Conservation (phyloP, 2,329 filamentous ascomycete species). For the Colletotrichum orchidophilum region DNA sequence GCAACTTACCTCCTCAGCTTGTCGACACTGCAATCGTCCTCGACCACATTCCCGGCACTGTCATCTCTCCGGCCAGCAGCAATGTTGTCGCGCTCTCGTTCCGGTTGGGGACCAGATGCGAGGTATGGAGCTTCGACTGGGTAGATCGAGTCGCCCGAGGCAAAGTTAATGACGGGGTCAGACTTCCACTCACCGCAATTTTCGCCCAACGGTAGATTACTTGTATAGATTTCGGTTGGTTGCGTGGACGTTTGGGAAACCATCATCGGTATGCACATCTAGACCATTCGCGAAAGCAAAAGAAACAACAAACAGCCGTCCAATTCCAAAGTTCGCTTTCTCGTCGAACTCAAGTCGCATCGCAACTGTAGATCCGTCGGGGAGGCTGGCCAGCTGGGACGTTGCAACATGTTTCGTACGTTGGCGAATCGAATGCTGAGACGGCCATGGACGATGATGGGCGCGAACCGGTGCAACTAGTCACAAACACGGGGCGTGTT, state of each 20-base stretch:
- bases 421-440: constrained; percentile 13
- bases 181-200: constrained; percentile 16
- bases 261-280: constrained; percentile 15
- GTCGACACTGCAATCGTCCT: constrained; percentile 4
- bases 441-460: constrained; percentile 3
- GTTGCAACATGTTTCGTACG: constrained; percentile 5
- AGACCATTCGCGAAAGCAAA: neutral
- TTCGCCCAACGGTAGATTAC: constrained; percentile 19
- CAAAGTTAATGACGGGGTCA: neutral
- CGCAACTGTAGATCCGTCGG: constrained; percentile 4
- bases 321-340: constrained; percentile 7
- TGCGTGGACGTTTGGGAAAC: constrained; percentile 24
- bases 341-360: constrained; percentile 7
- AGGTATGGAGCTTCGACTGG: constrained; percentile 16
- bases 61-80: constrained; percentile 1
- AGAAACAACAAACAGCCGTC: neutral
- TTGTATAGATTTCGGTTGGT: constrained; percentile 5
- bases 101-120: neutral
- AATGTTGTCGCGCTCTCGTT: constrained; percentile 4
- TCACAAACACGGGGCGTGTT: neutral
- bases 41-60: constrained; percentile 23
- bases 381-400: constrained; percentile 2
- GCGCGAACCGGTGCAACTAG: constrained; percentile 17
- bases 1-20: constrained; percentile 4
- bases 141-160: neutral